Evolutionary conservation across 164 flowering plant genomes (phyloP), one percentile per base, ranked within the genome.

Genomic region (Annona cherimola): DNA sequence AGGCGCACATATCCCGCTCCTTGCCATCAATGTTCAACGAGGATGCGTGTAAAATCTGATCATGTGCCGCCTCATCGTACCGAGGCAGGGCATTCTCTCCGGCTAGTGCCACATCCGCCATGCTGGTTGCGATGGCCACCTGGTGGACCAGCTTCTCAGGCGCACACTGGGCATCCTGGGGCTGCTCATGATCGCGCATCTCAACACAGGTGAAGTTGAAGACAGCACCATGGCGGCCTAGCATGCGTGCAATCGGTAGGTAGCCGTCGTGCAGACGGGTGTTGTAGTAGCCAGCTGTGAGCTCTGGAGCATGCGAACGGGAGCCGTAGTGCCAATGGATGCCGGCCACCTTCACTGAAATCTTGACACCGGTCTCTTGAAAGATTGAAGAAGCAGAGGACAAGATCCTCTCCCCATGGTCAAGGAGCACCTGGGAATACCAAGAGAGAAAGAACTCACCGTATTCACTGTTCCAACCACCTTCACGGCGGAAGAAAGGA

Each of bases 281-380:
- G 87, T 94, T 94, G 81, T 92, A 91, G 76, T 94, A 94, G 5
- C 99, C 99, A 0, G 99, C 99, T 1, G 99, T 94, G 76, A 94
- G 99, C 80, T 94, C 99, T 1, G 99, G 94, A 20, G 99, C 96
- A 68, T 94, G 99, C 6, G 99, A 92, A 5, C 96, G 81, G 16
- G 90, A 81, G 2, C 97, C 97, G 63, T 94, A 91, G 74, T 94
- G 99, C 99, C 99, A 94, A 76, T 94, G 99, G 65, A 94, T 91
- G 40, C 99, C 99, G 1, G 97, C 95, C 20, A 94, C 73, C 75
- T 94, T 94, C 2, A 88, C 97, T 0, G 99, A 92, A 73, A 92
- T 86, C 79, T 91, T 92, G 41, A 82, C 86, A 0, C 87, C 89
- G 0, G 80, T 75, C 71, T 62, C 76, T 44, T 79, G 64, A 76